Evolutionary conservation across 169 alveolate genomes (phyloP).

Genomic region (Cryptosporidium andersoni): DNA sequence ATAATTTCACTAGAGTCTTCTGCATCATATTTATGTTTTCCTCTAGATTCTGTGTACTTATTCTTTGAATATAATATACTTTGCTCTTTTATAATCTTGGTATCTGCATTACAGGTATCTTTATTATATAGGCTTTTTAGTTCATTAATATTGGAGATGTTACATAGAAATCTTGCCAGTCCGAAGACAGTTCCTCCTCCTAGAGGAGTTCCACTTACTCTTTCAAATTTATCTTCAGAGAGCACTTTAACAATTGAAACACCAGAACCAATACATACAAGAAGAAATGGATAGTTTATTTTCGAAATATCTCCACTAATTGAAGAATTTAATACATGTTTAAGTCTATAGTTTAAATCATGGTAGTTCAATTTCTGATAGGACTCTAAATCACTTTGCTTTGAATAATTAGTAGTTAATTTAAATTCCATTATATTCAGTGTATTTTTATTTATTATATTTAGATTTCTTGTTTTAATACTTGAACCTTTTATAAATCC

Average conservation of each 20-base stretch:
- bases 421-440: too few relatives aligned
- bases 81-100: neutral
- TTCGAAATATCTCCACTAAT: neutral
- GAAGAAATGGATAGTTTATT: slow-evolving; percentile 23
- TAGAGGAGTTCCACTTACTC: slow-evolving; percentile 61
- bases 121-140: slow-evolving; percentile 19
- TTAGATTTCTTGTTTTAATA: too few relatives aligned
- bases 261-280: slow-evolving; percentile 61
- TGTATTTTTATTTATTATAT: too few relatives aligned
- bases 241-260: slow-evolving; percentile 50
- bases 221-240: slow-evolving; percentile 36
- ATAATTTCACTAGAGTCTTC: neutral
- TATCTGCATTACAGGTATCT: neutral
- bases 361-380: too few relatives aligned
- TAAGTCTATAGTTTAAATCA: neutral
- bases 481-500: too few relatives aligned
- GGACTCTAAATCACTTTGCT: too few relatives aligned
- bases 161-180: slow-evolving; percentile 26
- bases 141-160: slow-evolving; percentile 7
- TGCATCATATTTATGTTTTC: neutral
- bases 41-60: slow-evolving; percentile 4
- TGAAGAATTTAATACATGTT: neutral
- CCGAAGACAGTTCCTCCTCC: slow-evolving; percentile 70
- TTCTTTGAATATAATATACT: neutral
- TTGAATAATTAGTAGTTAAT: too few relatives aligned